Conservation (phyloP, 805 yeast genomes). For the Ogataea populi-albae region DNA sequence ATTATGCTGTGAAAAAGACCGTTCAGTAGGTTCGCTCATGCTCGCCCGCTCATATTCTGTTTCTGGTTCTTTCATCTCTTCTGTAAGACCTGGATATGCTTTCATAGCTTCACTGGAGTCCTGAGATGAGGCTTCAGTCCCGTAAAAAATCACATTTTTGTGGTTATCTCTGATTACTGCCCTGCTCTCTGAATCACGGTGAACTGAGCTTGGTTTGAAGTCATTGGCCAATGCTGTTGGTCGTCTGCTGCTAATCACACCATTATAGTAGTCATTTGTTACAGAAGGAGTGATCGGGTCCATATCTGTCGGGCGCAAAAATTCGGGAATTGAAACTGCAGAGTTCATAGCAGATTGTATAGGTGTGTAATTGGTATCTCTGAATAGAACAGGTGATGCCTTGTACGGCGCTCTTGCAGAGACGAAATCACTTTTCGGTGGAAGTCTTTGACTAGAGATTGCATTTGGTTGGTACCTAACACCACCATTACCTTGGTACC, state of each 20-base stretch:
- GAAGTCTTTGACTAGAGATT: background rate
- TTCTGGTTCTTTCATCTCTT: too few species aligned
- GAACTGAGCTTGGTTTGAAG: background rate
- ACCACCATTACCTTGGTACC: slow-evolving; percentile 8
- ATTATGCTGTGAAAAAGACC: background rate
- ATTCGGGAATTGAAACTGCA: slow-evolving; percentile 27
- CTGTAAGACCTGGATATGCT: background rate
- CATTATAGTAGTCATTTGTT: slow-evolving; percentile 12
- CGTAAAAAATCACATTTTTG: slow-evolving; percentile 15
- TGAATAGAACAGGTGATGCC: slow-evolving; percentile 8
- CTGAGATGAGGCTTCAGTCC: slow-evolving; percentile 10
- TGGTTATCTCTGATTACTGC: slow-evolving; percentile 10
- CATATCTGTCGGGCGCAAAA: slow-evolving; percentile 20
- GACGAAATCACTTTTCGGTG: background rate
- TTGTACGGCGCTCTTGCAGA: slow-evolving; percentile 2
- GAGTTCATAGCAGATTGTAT: slow-evolving; percentile 20
- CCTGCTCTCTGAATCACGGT: background rate
- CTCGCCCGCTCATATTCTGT: too few species aligned
- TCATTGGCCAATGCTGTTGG: slow-evolving; percentile 7
- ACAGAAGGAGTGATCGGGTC: slow-evolving; percentile 22
- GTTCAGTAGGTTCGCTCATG: background rate
- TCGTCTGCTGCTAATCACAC: slow-evolving; percentile 7
- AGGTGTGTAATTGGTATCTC: slow-evolving; percentile 13
- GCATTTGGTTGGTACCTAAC: background rate
- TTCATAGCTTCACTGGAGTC: slow-evolving; percentile 2